These are phyloP conservation scores for Singerocomus inundabilis DNA, from an alignment of 1,284 basidiomycete species.

Conservation along the genomic window DNA sequence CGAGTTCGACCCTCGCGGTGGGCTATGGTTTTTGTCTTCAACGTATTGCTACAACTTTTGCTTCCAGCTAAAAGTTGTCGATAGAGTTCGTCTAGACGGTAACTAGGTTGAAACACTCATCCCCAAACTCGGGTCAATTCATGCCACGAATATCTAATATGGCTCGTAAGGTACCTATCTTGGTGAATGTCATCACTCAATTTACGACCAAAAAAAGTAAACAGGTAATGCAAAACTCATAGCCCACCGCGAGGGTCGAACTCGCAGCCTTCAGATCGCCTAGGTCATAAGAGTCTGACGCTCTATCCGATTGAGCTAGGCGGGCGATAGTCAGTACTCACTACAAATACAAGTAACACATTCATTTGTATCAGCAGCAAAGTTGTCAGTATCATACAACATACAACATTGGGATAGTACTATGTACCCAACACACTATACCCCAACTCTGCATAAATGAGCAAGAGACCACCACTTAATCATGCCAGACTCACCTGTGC, in stretches of 20 bases:
- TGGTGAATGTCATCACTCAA: too few species aligned
- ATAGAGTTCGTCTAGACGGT: too few species aligned
- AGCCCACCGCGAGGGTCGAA: constrained; percentile 92
- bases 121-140: too few species aligned
- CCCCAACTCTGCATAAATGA: constrained; percentile 30
- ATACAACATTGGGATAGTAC: too few species aligned
- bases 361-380: too few species aligned
- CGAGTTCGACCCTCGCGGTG: constrained; percentile 91
- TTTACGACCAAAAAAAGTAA: background rate
- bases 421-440: constrained; percentile 9
- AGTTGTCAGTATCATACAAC: too few species aligned
- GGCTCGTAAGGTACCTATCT: too few species aligned
- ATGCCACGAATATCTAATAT: too few species aligned
- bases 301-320: constrained; percentile 88
- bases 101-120: too few species aligned
- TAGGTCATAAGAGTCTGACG: constrained; percentile 63
- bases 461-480: background rate
- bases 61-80: too few species aligned
- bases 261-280: constrained; percentile 83
- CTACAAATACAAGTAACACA: too few species aligned
- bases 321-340: constrained; percentile 42
- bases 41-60: too few species aligned
- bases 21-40: constrained; percentile 45
- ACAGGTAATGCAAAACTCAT: constrained; percentile 22
- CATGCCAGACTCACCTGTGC: constrained; percentile 37